Evolutionary conservation across 2,329 filamentous ascomycete species (phyloP).

Genomic region (Colletotrichum sublineola): DNA sequence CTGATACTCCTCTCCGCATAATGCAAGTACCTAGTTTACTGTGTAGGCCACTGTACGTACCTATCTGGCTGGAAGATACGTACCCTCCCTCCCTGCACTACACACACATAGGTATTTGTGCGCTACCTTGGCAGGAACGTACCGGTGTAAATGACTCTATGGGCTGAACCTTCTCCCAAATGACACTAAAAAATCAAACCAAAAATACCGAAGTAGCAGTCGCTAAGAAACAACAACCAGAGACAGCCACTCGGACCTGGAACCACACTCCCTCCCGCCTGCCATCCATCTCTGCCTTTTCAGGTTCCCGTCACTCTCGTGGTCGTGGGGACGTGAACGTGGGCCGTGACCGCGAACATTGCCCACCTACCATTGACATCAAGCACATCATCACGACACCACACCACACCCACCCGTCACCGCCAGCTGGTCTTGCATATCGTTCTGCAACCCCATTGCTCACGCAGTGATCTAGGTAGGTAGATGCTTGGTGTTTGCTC

Average conservation of each 20-base stretch:
- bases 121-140: too few relatives aligned
- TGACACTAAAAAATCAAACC: not conserved
- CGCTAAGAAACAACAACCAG: conserved; percentile 6
- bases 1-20: not conserved
- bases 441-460: not conserved
- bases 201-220: not conserved
- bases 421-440: not conserved
- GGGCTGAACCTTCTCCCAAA: not conserved
- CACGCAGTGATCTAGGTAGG: not conserved
- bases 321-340: not conserved
- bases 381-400: not conserved
- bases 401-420: not conserved
- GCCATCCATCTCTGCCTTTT: not conserved
- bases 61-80: not conserved
- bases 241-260: conserved; percentile 4
- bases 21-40: not conserved
- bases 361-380: not conserved
- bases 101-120: too few relatives aligned
- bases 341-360: not conserved
- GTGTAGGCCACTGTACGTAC: not conserved
- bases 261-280: not conserved
- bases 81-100: not conserved
- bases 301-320: not conserved
- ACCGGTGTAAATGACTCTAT: not conserved
- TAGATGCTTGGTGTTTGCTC: not conserved